Percentiles rank a stretch among this genome's conserved stretches.
phyloP scores from a whole-genome alignment of 176 grass and related monocot genomes.

The Rhynchospora pubera region DNA sequence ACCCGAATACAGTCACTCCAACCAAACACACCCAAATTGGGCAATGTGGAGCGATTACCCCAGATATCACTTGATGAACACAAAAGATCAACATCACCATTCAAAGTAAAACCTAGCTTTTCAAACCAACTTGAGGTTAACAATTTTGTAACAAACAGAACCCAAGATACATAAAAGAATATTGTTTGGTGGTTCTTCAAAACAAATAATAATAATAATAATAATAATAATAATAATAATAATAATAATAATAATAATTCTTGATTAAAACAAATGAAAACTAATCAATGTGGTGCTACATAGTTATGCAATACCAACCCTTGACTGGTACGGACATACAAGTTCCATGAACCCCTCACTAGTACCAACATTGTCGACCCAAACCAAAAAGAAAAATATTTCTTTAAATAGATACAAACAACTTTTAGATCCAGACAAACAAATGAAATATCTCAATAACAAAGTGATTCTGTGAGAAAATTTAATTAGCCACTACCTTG shows the following conservation, averaged over 20 bases:
- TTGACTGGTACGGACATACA: neutral
- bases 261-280: neutral
- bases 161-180: neutral
- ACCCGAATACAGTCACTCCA: too few species aligned
- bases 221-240: too few species aligned
- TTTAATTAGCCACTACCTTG: neutral
- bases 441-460: neutral
- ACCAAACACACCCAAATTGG: too few species aligned
- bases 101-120: neutral
- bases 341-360: neutral
- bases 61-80: neutral
- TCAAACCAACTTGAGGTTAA: neutral
- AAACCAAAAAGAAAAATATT: neutral
- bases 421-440: slow-evolving; percentile 22
- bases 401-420: neutral
- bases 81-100: neutral
- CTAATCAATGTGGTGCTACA: neutral
- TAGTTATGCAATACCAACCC: too few species aligned
- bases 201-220: neutral
- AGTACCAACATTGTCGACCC: neutral
- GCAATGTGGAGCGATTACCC: neutral
- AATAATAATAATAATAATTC: too few species aligned
- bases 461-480: neutral
- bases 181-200: neutral
- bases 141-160: neutral